These are phyloP conservation scores for Linum trigynum DNA, from an alignment of 345 rosid genomes.

Conservation along the genomic window DNA sequence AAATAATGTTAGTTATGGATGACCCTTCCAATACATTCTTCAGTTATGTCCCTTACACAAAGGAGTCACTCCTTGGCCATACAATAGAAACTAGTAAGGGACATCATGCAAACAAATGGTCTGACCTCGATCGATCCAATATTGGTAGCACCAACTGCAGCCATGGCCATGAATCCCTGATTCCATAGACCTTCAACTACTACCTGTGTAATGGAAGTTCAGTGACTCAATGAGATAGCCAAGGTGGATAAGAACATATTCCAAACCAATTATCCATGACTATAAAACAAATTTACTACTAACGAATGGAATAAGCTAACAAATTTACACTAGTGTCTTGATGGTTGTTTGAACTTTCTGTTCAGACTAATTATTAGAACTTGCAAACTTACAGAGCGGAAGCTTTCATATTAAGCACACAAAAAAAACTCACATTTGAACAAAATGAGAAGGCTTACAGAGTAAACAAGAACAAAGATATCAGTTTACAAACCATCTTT, in stretches of 20 bases:
- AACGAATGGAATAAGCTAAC: no score
- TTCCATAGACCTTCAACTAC: conserved; percentile 90
- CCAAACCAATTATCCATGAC: no score
- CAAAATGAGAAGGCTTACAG: no score
- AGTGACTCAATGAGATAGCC: not conserved
- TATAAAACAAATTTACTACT: no score
- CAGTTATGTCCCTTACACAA: no score
- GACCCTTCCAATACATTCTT: not conserved
- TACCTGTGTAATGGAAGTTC: conserved; percentile 36
- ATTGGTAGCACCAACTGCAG: conserved; percentile 91
- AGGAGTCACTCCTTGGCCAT: no score
- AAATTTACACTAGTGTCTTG: no score
- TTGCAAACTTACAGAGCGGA: not conserved
- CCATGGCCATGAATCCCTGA: conserved; percentile 84
- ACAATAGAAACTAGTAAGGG: not conserved
- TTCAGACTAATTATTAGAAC: not conserved
- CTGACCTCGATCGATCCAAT: conserved; percentile 89
- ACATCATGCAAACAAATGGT: not conserved
- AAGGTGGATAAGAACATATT: no score
- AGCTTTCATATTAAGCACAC: not conserved
- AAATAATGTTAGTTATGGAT: not conserved
- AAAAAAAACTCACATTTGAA: no score
- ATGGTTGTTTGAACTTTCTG: no score
- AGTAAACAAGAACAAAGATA: no score
- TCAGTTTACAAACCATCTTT: no score